A percentile compares a stretch with the other conserved stretches of the same genome.
Evolutionary conservation across 768 basidiomycete genomes (phyloP).

Genomic region (Hypholoma fasciculare): DNA sequence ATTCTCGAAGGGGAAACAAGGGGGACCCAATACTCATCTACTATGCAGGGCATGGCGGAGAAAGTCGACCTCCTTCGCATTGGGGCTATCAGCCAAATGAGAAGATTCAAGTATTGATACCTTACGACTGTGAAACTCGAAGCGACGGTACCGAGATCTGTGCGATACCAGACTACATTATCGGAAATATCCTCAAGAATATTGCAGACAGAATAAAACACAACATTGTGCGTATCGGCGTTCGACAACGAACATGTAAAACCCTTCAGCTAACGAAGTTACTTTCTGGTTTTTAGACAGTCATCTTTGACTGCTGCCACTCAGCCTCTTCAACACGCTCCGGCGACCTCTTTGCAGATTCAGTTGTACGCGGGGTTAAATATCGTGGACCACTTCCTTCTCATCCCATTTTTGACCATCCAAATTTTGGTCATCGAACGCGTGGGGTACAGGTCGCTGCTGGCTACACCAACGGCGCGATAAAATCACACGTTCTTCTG

Average conservation of each 20-base stretch:
- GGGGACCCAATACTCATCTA: slow-evolving; percentile 60
- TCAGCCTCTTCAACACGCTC: slow-evolving; percentile 12
- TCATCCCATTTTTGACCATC: background rate
- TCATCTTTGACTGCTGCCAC: slow-evolving; percentile 12
- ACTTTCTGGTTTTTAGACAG: background rate
- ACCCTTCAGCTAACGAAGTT: background rate
- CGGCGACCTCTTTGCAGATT: background rate
- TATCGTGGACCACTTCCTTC: background rate
- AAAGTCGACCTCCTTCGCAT: slow-evolving; percentile 44
- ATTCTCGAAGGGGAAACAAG: slow-evolving; percentile 45
- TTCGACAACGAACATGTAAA: background rate
- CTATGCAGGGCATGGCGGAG: slow-evolving; percentile 65
- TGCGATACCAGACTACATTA: slow-evolving; percentile 59
- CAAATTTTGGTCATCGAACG: too few relatives aligned
- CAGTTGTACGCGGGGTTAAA: background rate
- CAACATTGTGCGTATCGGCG: slow-evolving; percentile 38
- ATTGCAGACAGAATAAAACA: slow-evolving; percentile 53
- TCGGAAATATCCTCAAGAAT: slow-evolving; percentile 49
- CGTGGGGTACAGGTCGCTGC: background rate
- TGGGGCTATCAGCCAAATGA: slow-evolving; percentile 36
- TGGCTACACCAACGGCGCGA: background rate
- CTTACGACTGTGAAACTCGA: slow-evolving; percentile 52
- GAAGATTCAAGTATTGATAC: slow-evolving; percentile 53
- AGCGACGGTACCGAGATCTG: slow-evolving; percentile 37
- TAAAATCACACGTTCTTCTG: slow-evolving; percentile 8